Evolutionary conservation across 1,284 basidiomycete genomes (phyloP), one percentile per base, ranked within the genome.

Genomic region (Retiboletus flavoniger): DNA sequence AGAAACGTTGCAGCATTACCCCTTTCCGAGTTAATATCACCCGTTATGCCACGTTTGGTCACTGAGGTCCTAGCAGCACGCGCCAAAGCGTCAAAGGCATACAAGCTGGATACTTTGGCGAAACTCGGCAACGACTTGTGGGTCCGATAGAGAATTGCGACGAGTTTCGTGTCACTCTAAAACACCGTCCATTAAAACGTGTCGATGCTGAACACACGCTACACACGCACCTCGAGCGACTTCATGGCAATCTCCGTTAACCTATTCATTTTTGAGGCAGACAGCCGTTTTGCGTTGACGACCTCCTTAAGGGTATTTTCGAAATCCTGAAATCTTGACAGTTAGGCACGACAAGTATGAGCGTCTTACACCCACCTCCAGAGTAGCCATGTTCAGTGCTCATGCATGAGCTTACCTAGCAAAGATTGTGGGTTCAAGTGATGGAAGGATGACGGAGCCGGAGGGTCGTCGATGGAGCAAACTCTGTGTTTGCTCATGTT

Each of bases 1-100:
- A 97, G 74, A 71, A 97, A 93, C 2, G 89, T 88, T 11, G 88
- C 85, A 63, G 81, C 79, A 66, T 91, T 93, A 47, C 90, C 90
- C 57, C 79, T 80, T 47, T 74, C 72, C 21, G 79, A 74, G 49
- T 78, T 78, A 17, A 78, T 65, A 58, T 87, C 82, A 56, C 78
- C 80, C 59, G 78, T 75, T 17, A 83, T 72, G 53, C 77, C 77
- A 50, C 84, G 80, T 69, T 92, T 93, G 66, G 76, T 84, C 40
- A 77, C 83, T 50, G 84, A 78, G 58, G 77, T 76, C 58, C 83
- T 80, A n/a, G 91, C 91, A 16, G 88, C 91, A 53, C 94, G 84
- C 42, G 91, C 83, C 57, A 97, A 79, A 16, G 93, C 90, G 73
- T 97, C 94, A 68, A 97, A 91, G 41, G 88, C 85, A 72, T 97